Evolutionary conservation across 257 asterid genomes (phyloP), one percentile per base, ranked within the genome.

Genomic region (Haberlea rhodopensis): DNA sequence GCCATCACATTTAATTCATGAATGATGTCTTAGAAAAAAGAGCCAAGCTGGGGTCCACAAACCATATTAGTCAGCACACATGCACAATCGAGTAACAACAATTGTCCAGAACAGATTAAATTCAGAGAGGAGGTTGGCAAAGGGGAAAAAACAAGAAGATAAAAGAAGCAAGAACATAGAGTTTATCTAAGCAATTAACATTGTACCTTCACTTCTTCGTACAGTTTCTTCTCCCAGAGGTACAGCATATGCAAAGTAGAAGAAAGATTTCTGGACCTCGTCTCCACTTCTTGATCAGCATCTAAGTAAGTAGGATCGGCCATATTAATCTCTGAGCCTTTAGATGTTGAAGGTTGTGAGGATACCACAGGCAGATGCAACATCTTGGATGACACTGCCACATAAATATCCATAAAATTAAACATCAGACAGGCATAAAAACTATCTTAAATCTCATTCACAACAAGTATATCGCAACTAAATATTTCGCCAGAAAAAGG

Each of bases 171-270:
- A 49, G 20, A 59, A 43, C 18, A 63, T 18, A 26, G 54, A 69
- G 61, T 61, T 34, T 43, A 63, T 59, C 62, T 31, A 54, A 57
- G 32, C 32, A 62, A 69, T 57, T 53, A 62, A 37, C 28, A 57
- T 8, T 43, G 64, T 78, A 94, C 99, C 99, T 90, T 94, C 28
- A 94, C 99, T 78, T 94, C 99, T 65, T 94, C 96, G 67, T 78
- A 86, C 73, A 94, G 77, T 68, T 94, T 94, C 79, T 90, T 94
- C 90, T 94, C 99, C 99, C 99, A 94, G 48, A 94, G 86, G 76
- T 79, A 76, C 55, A 94, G 78, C 81, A 90, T 89, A 34, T 86
- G 97, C 69, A 94, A 81, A 10, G 90, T 90, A 45, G 99, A 94
- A 29, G 99, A 90, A 66, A 94, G 88, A 63, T 68, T 88, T 69